Evolutionary conservation across 148 eudicot genomes (phyloP), one percentile per base, ranked within the genome.

Genomic region (Fagopyrum tataricum): DNA sequence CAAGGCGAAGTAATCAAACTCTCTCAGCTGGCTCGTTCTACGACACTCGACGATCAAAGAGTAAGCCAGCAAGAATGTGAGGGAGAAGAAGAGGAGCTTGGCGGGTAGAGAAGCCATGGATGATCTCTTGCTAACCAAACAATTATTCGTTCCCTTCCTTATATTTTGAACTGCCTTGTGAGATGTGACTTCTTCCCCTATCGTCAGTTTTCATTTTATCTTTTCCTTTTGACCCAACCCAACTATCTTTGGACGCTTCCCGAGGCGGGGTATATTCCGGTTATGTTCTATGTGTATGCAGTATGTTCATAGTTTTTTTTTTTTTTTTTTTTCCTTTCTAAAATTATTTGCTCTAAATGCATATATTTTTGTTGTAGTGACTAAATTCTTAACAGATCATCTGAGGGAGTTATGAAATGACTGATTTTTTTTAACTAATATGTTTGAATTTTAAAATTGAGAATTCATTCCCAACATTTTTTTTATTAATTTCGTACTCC

Each of bases 1-100:
- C 26, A 95, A 76, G 13, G 26, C 75, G 82, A 91, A 95, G 83
- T 85, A 95, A 88, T 95, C 98, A 52, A 95, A 91, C 76, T 91
- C 97, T 17, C 98, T 81, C 74, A 80, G 87, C 12, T 81, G 75
- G 43, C 70, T 74, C 26, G 69, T 64, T 64, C 69, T 13, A 64
- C 69, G 69, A 20, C 43, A 15, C 69, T 64, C 69, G 4, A 14
- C 69, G 69, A 9, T 3, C 18, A 39, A 43, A 1, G 69, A 64
- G 15, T 42, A 39, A 14, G 44, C 69, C 20, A 64, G 69, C 18
- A 64, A 7, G 43, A 64, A 64, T 37, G 69, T 2, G 44, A 64
- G 44, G 69, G 69, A 37, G 69, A 64, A 14, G 44, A 64, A 31
- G 69, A 64, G 39, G 69, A 64, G 7, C 20, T 14, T 64, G 69